Evolutionary conservation across 306 rosid genomes (phyloP).

Genomic region (Sphenostylis stenocarpa): DNA sequence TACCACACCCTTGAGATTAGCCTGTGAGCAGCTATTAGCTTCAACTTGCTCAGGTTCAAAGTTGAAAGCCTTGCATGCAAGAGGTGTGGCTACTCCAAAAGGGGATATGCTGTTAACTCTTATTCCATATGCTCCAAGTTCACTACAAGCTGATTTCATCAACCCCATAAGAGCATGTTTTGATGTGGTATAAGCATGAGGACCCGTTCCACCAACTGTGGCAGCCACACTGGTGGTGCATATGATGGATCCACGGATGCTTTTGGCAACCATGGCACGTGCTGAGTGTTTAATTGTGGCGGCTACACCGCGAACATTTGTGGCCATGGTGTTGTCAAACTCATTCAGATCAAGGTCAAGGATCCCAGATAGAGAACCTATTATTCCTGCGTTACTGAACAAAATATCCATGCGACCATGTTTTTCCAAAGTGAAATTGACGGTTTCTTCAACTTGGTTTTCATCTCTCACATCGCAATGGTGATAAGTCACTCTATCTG

Average conservation of each 20-base stretch:
- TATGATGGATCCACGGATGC: conserved; percentile 62
- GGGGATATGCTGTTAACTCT: conserved; percentile 85
- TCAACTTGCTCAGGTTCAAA: conserved; percentile 57
- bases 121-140: conserved; percentile 77
- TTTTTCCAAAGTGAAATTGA: conserved; percentile 54
- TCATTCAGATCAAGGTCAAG: conserved; percentile 67
- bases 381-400: conserved; percentile 82
- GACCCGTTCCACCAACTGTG: conserved; percentile 64
- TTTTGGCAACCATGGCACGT: conserved; percentile 65
- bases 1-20: conserved; percentile 71
- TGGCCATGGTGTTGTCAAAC: conserved; percentile 63
- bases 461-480: conserved; percentile 90
- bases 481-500: conserved; percentile 50
- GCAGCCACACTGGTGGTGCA: conserved; percentile 85
- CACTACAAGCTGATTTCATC: conserved; percentile 66
- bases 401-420: conserved; percentile 65
- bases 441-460: conserved; percentile 60
- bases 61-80: conserved; percentile 55
- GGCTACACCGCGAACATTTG: conserved; percentile 71
- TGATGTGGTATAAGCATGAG: conserved; percentile 61
- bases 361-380: conserved; percentile 61
- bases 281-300: conserved; percentile 69
- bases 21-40: conserved; percentile 35
- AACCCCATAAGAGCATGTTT: conserved; percentile 77
- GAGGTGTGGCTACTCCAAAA: conserved; percentile 81